Base-by-base conservation (phyloP, 768 basidiomycete genomes). In the Boletus sp. region DNA sequence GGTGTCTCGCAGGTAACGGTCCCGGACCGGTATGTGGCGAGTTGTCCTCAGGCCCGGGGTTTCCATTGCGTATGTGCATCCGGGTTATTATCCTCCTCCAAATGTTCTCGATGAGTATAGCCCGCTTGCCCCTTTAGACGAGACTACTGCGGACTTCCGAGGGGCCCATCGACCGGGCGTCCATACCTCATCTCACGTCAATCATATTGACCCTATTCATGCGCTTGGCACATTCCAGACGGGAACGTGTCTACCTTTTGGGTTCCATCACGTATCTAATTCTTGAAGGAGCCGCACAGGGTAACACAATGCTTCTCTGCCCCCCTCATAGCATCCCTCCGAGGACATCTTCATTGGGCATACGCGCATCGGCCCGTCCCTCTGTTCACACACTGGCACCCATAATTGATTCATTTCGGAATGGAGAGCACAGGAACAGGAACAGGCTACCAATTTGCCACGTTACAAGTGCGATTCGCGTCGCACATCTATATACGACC, bases 21-120 rank as follows among this genome's bases (percentile, higher is more conserved):
- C 15, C 62, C 58, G 63, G 45, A 37, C 63, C 62, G 63, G 62
- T 61, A 29, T 12, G 32, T 20, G 45, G 56, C 52, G 39, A 14
- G 41, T 28, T 14, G 42, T 28, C 10, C 20, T 7, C 33, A 24
- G 24, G 24, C 24, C 24, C 41, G 11, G 11, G 40, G 40, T 18
- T 41, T 41, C 40, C 40, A 18, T 41, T 20, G 40, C 40, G 2
- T 18, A 11, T 41, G 11, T 41, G 3, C 24, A 24, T 24, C 3
- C 24, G 24, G 3, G 2, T 24, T 24, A 3, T 24, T 24, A 24
- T 24, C 24, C 24, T 3, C 24, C 24, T 24, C 24, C 24, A 24
- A 24, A 24, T 24, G 40, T 20, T 11, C 40, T 41, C 18, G 11
- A 20, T 41, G 9, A 9, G 40, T 17, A 4, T 4, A 28, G 24